A percentile compares a stretch with the other conserved stretches of the same genome.
Evolutionary conservation across 2,329 filamentous ascomycete genomes (phyloP).

Genomic region (Aspergillus sp.): DNA sequence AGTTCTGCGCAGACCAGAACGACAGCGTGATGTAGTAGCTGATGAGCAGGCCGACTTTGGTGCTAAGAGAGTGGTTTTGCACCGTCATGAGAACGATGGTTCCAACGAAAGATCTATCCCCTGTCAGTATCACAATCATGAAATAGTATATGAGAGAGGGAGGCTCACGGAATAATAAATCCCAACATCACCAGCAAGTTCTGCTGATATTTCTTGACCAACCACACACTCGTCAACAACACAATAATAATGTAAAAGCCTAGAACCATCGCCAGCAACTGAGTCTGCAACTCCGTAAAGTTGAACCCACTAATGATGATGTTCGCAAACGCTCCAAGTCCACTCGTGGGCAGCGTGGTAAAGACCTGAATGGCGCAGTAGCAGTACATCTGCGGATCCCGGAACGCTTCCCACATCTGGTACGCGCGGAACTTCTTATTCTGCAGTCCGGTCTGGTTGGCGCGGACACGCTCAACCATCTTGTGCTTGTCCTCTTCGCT

Average conservation of each 20-base stretch:
- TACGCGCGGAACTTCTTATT: constrained; percentile 57
- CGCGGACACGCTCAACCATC: constrained; percentile 62
- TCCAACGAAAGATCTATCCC: constrained; percentile 64
- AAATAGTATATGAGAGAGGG: constrained; percentile 10
- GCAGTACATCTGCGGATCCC: constrained; percentile 67
- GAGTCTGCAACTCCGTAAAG: constrained; percentile 67
- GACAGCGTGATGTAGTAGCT: constrained; percentile 75
- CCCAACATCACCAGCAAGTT: constrained; percentile 67
- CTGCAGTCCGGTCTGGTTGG: constrained; percentile 64
- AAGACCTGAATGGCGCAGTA: constrained; percentile 68
- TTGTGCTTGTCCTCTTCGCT: constrained; percentile 65
- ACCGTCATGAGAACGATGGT: constrained; percentile 73
- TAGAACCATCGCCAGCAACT: constrained; percentile 71
- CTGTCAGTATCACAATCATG: neutral
- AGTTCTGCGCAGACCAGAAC: constrained; percentile 74
- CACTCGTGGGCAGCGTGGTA: constrained; percentile 72
- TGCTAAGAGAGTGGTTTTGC: constrained; percentile 57
- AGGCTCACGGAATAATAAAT: constrained; percentile 67
- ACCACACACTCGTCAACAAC: constrained; percentile 65
- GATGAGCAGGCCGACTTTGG: constrained; percentile 68
- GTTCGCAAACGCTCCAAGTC: constrained; percentile 71
- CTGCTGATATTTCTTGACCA: constrained; percentile 69
- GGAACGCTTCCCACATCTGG: constrained; percentile 59
- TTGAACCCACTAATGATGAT: constrained; percentile 72
- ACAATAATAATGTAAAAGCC: constrained; percentile 74